Base-by-base conservation (phyloP, 768 basidiomycete genomes). In the Hebeloma cylindrosporum region DNA sequence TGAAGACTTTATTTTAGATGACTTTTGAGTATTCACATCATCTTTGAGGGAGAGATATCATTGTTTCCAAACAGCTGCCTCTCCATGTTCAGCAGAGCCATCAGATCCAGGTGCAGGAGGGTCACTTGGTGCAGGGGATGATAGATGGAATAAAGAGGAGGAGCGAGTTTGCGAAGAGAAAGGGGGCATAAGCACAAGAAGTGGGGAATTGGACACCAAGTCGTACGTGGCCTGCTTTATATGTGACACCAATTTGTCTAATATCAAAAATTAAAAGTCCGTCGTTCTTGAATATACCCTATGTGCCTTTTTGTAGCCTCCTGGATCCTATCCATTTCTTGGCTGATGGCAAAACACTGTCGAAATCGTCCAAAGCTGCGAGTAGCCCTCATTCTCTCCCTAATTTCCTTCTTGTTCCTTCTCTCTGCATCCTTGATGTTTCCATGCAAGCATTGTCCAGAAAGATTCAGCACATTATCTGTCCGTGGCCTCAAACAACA, bases 401-500 rank as follows among this genome's bases (percentile, higher is more conserved):
- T 51, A 48, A 23, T 37, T 11, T 50, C 39, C 25, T 31, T 27
- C 32, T 44, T 50, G 14, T 41, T 48, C 28, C 1, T 23, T 26
- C 20, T 28, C 18, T 45, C 23, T 17, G 7, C 14, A 30, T 27
- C 5, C n/a, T 8, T 46, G 45, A 50, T 53, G 43, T 36, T 43
- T 33, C 23, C 40, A 18, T 53, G 48, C 40, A 47, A 46, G 34
- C 40, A 43, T 22, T 53, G 52, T 32, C 32, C 34, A 5, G 37
- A 46, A 30, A 21, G 44, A 45, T 53, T 53, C 34, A 38, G 18
- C 23, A 36, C 48, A 9, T 17, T 38, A 33, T 38, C 48, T 6
- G 10, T 18, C 18, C 17, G 30, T 14, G 48, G 52, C 30, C 52
- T 53, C 21, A 43, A 13, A 17, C 43, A 50, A 25, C 52, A 53